Conservation (phyloP, 345 rosid genomes). For the Arabis alpina region DNA sequence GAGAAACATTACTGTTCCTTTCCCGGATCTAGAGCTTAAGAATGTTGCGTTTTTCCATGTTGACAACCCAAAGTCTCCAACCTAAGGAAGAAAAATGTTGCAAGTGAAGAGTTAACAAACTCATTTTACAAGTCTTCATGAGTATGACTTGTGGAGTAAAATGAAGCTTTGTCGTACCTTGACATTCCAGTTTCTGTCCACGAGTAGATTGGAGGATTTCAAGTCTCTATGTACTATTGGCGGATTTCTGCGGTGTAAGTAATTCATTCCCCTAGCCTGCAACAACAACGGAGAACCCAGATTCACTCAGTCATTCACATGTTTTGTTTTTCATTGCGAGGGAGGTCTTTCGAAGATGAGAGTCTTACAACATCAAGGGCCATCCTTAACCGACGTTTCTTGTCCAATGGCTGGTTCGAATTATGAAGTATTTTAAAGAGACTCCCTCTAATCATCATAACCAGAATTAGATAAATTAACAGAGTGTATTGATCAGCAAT, state of each 20-base stretch:
- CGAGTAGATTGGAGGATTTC: constrained; percentile 90
- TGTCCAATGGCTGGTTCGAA: constrained; percentile 67
- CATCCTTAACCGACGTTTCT: constrained; percentile 74
- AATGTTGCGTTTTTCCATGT: constrained; percentile 80
- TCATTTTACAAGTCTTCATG: not conserved
- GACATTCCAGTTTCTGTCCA: constrained; percentile 87
- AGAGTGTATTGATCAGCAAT: not conserved
- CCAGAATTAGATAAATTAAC: not conserved
- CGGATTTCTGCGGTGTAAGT: constrained; percentile 86
- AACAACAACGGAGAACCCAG: constrained; percentile 4
- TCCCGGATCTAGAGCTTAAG: constrained; percentile 73
- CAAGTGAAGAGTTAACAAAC: not conserved
- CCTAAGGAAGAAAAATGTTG: constrained; percentile 47
- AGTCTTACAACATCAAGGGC: constrained; percentile 82
- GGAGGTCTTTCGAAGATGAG: constrained; percentile 9
- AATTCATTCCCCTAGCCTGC: constrained; percentile 96
- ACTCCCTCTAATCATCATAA: constrained; percentile 73
- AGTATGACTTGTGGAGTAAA: not conserved
- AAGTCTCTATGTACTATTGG: constrained; percentile 90
- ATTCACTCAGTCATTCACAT: not conserved
- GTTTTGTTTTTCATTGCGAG: not conserved
- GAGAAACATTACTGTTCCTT: constrained; percentile 71
- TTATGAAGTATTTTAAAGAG: constrained; percentile 88
- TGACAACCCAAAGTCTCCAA: constrained; percentile 94
- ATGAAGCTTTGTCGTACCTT: constrained; percentile 53